phyloP scores from a whole-genome alignment of 805 yeast species.

The Cyberlindnera samutprakarnensis region DNA sequence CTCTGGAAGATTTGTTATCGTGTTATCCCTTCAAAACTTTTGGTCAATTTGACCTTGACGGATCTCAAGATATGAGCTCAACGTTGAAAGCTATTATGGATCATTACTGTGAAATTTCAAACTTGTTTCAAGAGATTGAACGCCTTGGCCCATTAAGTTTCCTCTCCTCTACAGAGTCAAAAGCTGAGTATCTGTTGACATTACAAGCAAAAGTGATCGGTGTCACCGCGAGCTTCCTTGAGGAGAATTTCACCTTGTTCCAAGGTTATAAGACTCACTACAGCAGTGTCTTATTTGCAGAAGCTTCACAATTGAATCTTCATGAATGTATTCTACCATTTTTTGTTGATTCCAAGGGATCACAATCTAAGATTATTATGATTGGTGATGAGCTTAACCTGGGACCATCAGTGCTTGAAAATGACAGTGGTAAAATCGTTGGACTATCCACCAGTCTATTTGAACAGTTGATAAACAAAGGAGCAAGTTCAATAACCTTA shows the following conservation, averaged over 20 bases:
- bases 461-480: constrained; percentile 17
- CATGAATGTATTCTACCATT: constrained; percentile 18
- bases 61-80: neutral
- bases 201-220: constrained; percentile 25
- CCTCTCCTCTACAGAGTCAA: constrained; percentile 9
- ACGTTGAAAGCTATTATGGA: constrained; percentile 1
- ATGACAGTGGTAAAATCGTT: constrained; percentile 6
- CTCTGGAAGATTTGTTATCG: neutral
- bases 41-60: neutral
- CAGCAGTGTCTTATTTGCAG: constrained; percentile 26
- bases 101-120: constrained; percentile 12
- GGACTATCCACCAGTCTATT: constrained; percentile 21
- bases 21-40: constrained; percentile 13
- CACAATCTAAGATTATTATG: constrained; percentile 23
- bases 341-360: constrained; percentile 10
- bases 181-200: constrained; percentile 17
- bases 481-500: too few relatives aligned
- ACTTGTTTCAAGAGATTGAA: constrained; percentile 19
- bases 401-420: constrained; percentile 18
- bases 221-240: too few relatives aligned
- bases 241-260: too few relatives aligned
- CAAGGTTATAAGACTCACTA: too few relatives aligned
- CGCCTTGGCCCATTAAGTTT: constrained; percentile 23
- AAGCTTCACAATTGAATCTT: constrained; percentile 21
- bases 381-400: constrained; percentile 28